Base-by-base conservation (phyloP, 768 basidiomycete species). In the Boletus rufocinnamomeus region DNA sequence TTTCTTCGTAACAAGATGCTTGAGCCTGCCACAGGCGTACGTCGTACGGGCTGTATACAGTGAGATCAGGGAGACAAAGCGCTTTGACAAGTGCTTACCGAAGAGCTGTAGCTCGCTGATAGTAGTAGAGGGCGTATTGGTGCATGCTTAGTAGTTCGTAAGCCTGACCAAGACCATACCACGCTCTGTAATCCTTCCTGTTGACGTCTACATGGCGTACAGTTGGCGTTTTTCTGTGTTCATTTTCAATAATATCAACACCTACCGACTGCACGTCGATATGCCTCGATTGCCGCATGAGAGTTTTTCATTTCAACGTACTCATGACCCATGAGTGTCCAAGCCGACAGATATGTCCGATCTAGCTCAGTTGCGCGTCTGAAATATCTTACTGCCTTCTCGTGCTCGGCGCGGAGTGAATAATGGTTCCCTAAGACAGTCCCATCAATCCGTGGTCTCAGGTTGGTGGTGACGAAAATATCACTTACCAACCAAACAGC, bases 271-370 rank as follows among this genome's bases (percentile, higher is more conserved):
- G 97, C 97, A 69, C 95, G 84, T 54, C 97, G 85, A 74, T 98
- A 99, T 11, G 95, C 92, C 75, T 98, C 97, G 55, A 98, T 97
- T 17, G 97, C 96, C 2, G 97, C 97, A 79, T 98, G 95, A 6
- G 94, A 94, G 73, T 99, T 98, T 76, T 98, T 98, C 88, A 97
- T 88, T 76, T 99, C 97, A 45, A 99, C 91, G 66, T 91, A 98
- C 74, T 98, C 97, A 68, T 99, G 97, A 1, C 97, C 97, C 93
- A 99, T 95, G 62, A 99, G 76, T 5, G 96, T 98, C 97, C 97
- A 99, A 6, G 97, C 97, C 8, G 95, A 91, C 46, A 98, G 81
- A 74, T 95, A 98, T 2, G 91, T 95, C 55, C 91, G 84, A 72
- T 99, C 95, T 48, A 99, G 84, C 68, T 95, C 89, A n/a, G 95